Evolutionary conservation across 78 protist genomes (phyloP).

Genomic region (Dictyostelium brefeldianum): DNA sequence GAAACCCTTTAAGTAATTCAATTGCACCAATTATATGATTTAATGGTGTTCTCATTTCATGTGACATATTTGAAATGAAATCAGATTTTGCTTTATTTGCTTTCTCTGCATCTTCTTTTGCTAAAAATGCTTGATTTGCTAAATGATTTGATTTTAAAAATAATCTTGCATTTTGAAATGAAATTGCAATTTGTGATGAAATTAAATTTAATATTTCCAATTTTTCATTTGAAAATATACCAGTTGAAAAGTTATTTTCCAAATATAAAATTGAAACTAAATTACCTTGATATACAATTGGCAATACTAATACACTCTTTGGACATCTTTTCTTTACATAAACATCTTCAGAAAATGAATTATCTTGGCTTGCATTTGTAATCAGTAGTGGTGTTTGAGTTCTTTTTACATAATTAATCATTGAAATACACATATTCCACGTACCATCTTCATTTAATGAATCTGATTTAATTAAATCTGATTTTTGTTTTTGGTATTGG

Average conservation of each 20-base stretch:
- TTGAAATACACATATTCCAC: conserved; percentile 51
- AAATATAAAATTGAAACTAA: conserved; percentile 53
- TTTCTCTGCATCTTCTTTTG: conserved; percentile 66
- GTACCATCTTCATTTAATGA: conserved; percentile 47
- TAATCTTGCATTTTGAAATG: conserved; percentile 48
- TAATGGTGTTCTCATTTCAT: conserved; percentile 67
- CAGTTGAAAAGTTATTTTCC: conserved; percentile 51
- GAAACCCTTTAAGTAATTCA: conserved; percentile 8
- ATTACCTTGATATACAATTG: conserved; percentile 65
- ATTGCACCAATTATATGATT: conserved; percentile 57
- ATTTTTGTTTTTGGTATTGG: neutral
- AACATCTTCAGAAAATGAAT: conserved; percentile 28
- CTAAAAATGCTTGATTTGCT: conserved; percentile 58
- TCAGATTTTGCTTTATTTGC: conserved; percentile 62
- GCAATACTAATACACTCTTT: conserved; percentile 33
- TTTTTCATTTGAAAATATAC: conserved; percentile 22
- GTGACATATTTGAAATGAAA: conserved; percentile 67
- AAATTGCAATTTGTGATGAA: conserved; percentile 57
- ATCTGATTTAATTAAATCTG: neutral
- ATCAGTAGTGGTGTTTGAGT: conserved; percentile 42
- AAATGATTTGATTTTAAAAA: conserved; percentile 37
- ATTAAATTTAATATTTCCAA: conserved; percentile 38
- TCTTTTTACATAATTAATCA: conserved; percentile 47
- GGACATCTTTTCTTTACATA: conserved; percentile 26
- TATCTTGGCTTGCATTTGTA: conserved; percentile 50